Evolutionary conservation across 2,329 filamentous ascomycete genomes (phyloP), one percentile per base, ranked within the genome.

Genomic region (Fusarium metavorans): DNA sequence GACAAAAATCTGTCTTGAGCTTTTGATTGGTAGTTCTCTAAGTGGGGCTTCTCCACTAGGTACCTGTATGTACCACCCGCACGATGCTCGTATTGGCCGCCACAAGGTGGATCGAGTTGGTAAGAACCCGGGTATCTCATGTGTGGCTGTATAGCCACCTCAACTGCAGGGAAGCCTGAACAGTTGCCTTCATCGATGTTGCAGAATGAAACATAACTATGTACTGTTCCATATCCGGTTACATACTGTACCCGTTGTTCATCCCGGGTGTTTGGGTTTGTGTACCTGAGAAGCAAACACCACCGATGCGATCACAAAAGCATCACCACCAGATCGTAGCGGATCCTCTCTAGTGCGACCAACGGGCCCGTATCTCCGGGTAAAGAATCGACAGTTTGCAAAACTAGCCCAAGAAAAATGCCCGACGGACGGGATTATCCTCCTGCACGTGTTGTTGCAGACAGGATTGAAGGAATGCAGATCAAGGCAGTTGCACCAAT

Each of bases 391-490:
- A 50, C 45, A 50, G 16, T 27, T 27, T 50, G 14, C 41, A 16
- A 45, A 9, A 27, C 41, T 37, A 37, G 35, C 6, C 45, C 16
- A 5, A n/a, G 25, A 30, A 30, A 48, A 50, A 50, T n/a, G 9
- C 25, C 25, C 45, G 45, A 50, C 45, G 25, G 25, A 50, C 16
- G 52, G 52, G 52, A 56, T 56, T 20, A 56, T 23, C 30, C 45
- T 23, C 18, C 52, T 56, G 52, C 52, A 56, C 52, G 52, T 56
- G 52, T 56, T 56, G 52, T 35, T 56, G 52, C 32, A 56, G 52
- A 56, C 52, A n/a, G 25, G 45, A 6, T 35, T 35, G 32, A 23
- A 23, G 52, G 20, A 35, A 35, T 35, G 52, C 32, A 35, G 52
- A 56, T 56, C 52, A n/a, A 56, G 32, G 10, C n/a, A 56, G n/a